phyloP scores from a whole-genome alignment of 2,329 filamentous ascomycete genomes.

The Paraconiothyrium brasiliense region DNA sequence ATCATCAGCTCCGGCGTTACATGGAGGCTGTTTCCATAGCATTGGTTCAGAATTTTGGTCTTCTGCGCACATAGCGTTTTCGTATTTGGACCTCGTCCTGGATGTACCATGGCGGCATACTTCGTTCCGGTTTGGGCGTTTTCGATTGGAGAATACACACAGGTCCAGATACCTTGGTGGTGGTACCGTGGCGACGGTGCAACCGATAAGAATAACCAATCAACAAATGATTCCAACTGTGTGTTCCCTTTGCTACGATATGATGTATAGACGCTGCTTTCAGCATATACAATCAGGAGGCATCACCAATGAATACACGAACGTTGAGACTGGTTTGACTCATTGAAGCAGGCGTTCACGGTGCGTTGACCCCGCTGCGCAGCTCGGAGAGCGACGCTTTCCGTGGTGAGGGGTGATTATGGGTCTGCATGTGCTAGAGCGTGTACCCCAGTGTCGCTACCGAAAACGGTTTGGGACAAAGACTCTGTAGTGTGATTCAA shows the following conservation, averaged over 20 bases:
- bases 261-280: not conserved
- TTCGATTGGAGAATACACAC: not conserved
- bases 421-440: not conserved
- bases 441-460: not conserved
- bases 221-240: not conserved
- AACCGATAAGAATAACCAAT: not conserved
- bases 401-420: not conserved
- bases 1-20: conserved; percentile 27
- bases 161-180: not conserved
- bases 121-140: not conserved
- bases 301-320: too few species aligned
- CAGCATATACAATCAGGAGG: not conserved
- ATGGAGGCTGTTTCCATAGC: conserved; percentile 13
- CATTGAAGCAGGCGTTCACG: not conserved
- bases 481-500: not conserved
- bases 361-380: not conserved
- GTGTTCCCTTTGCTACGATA: not conserved
- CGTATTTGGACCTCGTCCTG: not conserved
- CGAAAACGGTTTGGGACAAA: not conserved
- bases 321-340: not conserved
- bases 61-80: conserved; percentile 13
- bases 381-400: not conserved
- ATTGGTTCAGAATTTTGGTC: not conserved
- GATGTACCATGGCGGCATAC: not conserved
- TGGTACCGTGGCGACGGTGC: not conserved